Conservation (phyloP, 1,284 basidiomycete species). For the Schizophyllum commune region DNA sequence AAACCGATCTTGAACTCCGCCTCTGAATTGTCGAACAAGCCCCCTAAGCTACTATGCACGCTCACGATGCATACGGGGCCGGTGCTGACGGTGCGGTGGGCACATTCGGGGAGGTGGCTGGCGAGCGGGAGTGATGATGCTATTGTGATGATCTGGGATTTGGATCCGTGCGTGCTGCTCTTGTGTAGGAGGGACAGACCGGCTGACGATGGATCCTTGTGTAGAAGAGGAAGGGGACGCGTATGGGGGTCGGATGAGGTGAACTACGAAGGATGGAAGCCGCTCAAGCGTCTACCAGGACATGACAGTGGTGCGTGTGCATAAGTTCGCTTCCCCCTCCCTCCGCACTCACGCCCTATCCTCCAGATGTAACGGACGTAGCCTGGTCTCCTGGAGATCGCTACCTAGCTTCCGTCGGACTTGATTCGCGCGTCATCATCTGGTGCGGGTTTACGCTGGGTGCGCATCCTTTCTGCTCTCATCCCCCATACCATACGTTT, state of each 20-base stretch:
- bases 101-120: slow-evolving; percentile 87
- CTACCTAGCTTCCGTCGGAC: slow-evolving; percentile 89
- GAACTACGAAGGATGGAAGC: slow-evolving; percentile 97
- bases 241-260: slow-evolving; percentile 91
- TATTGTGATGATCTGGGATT: slow-evolving; percentile 95
- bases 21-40: slow-evolving; percentile 66
- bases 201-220: slow-evolving; percentile 5
- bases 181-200: too few species aligned
- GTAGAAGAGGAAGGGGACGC: slow-evolving; percentile 71
- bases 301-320: slow-evolving; percentile 75
- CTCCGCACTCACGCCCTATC: slow-evolving; percentile 3
- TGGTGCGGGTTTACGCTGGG: slow-evolving; percentile 91
- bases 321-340: not conserved
- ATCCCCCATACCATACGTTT: too few species aligned
- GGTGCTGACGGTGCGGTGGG: slow-evolving; percentile 94
- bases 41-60: slow-evolving; percentile 86
- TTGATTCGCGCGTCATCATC: slow-evolving; percentile 87
- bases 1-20: slow-evolving; percentile 79
- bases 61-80: slow-evolving; percentile 92
- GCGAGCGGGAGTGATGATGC: slow-evolving; percentile 96
- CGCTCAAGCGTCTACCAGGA: slow-evolving; percentile 83
- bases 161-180: slow-evolving; percentile 92
- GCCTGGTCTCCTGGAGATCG: slow-evolving; percentile 92
- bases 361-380: slow-evolving; percentile 85
- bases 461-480: slow-evolving; percentile 22